Conservation (phyloP, 2,329 filamentous ascomycete genomes). For the Metarhizium humberi region DNA sequence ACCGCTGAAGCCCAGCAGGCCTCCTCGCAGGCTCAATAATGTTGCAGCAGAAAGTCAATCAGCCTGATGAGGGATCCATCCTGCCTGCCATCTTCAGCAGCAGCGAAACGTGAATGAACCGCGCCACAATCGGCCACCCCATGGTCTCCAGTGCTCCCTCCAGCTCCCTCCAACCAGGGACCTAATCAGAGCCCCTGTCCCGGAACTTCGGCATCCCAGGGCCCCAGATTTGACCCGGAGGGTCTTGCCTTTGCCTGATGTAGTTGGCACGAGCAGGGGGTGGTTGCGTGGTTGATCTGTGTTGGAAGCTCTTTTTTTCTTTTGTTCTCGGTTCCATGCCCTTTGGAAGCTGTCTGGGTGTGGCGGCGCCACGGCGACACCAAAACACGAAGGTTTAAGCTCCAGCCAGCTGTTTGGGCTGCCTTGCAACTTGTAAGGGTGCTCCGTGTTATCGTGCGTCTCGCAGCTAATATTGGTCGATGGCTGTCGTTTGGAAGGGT, state of each 20-base stretch:
- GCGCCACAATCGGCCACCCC: conserved; percentile 3
- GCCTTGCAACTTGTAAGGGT: too few relatives aligned
- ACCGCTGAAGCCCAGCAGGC: neutral
- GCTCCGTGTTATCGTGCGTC: too few relatives aligned
- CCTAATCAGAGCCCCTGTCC: conserved; percentile 2
- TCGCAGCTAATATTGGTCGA: too few relatives aligned
- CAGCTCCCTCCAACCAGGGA: neutral
- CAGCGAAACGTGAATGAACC: neutral
- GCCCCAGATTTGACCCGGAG: conserved; percentile 1
- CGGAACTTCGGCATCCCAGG: conserved; percentile 8
- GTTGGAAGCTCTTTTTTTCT: too few relatives aligned
- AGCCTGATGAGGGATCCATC: too few relatives aligned
- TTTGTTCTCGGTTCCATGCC: too few relatives aligned
- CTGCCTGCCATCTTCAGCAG: neutral
- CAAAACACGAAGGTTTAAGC: neutral
- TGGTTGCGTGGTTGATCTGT: neutral
- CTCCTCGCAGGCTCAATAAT: too few relatives aligned
- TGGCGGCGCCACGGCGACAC: neutral
- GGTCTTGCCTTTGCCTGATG: neutral
- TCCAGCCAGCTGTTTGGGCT: too few relatives aligned
- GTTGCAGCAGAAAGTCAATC: too few relatives aligned
- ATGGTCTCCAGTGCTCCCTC: neutral
- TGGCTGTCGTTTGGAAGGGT: too few relatives aligned
- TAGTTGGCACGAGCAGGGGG: neutral
- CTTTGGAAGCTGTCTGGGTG: neutral